Evolutionary conservation across 2,329 filamentous ascomycete genomes (phyloP).

Genomic region (Ophiosphaerella narmari): DNA sequence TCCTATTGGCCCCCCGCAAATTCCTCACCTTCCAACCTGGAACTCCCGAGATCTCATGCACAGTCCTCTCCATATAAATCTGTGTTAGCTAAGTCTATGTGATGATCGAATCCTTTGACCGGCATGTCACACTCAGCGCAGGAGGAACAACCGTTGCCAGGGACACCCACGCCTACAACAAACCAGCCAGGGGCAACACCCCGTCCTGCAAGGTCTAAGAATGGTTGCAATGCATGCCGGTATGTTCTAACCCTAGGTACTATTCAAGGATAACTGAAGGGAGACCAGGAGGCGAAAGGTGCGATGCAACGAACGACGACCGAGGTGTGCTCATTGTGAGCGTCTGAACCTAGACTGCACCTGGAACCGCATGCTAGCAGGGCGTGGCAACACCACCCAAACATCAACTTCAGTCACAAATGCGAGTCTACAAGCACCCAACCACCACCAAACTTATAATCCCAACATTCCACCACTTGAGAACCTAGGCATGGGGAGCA

Average conservation of each 20-base stretch:
- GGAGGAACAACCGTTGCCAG: constrained; percentile 15
- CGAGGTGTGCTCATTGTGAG: constrained; percentile 59
- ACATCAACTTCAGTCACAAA: constrained; percentile 23
- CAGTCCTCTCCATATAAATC: not conserved
- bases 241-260: constrained; percentile 3
- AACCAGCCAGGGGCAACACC: constrained; percentile 15
- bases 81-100: too few species aligned
- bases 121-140: constrained; percentile 27
- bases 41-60: not conserved
- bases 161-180: constrained; percentile 14
- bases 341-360: constrained; percentile 59
- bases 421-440: constrained; percentile 15
- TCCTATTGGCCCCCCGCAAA: constrained; percentile 14
- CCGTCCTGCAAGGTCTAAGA: constrained; percentile 36
- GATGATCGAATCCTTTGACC: not conserved
- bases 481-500: constrained; percentile 21
- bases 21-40: constrained; percentile 4
- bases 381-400: constrained; percentile 20
- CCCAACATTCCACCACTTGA: constrained; percentile 19
- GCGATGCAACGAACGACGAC: constrained; percentile 60
- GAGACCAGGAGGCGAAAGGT: constrained; percentile 56
- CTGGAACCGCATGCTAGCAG: constrained; percentile 47
- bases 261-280: constrained; percentile 9
- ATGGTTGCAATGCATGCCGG: constrained; percentile 40
- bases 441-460: constrained; percentile 12